These are phyloP conservation scores for Ceratocystis harringtonii DNA, from an alignment of 2,329 filamentous ascomycete genomes.

Conservation along the genomic window DNA sequence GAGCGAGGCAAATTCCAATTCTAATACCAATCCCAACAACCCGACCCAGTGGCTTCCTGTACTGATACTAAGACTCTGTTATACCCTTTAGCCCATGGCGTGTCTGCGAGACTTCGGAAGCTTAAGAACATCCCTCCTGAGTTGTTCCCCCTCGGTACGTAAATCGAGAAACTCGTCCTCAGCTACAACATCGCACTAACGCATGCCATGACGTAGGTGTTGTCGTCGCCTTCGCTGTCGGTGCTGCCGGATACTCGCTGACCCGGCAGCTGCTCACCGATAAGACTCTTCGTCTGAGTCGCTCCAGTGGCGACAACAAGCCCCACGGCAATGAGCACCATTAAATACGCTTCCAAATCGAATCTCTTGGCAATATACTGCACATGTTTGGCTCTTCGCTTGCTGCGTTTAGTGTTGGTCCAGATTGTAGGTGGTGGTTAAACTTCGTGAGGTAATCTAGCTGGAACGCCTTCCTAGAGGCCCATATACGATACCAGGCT, in stretches of 20 bases:
- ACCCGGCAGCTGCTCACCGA: conserved; percentile 70
- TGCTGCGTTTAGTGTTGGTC: background rate
- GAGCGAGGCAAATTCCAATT: background rate
- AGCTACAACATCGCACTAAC: conserved; percentile 21
- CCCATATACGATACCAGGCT: background rate
- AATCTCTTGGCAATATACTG: conserved; percentile 20
- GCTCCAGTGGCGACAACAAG: conserved; percentile 34
- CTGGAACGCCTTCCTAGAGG: background rate
- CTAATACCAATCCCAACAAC: background rate
- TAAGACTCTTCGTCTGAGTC: conserved; percentile 78
- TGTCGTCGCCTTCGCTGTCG: conserved; percentile 73
- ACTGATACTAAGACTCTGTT: conserved; percentile 2
- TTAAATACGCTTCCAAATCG: conserved; percentile 20
- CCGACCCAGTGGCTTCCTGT: background rate
- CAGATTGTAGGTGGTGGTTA: background rate
- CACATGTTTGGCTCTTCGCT: conserved; percentile 1
- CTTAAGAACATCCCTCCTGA: conserved; percentile 85
- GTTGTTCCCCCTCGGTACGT: conserved; percentile 78
- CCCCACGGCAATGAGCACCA: conserved; percentile 23
- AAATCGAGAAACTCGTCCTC: conserved; percentile 6
- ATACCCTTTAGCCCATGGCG: conserved; percentile 60
- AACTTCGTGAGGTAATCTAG: background rate
- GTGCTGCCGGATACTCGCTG: conserved; percentile 70
- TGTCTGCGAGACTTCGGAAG: conserved; percentile 85
- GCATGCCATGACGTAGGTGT: conserved; percentile 40